Evolutionary conservation across 2,329 filamentous ascomycete genomes (phyloP).

Genomic region (Fusarium avenaceum): DNA sequence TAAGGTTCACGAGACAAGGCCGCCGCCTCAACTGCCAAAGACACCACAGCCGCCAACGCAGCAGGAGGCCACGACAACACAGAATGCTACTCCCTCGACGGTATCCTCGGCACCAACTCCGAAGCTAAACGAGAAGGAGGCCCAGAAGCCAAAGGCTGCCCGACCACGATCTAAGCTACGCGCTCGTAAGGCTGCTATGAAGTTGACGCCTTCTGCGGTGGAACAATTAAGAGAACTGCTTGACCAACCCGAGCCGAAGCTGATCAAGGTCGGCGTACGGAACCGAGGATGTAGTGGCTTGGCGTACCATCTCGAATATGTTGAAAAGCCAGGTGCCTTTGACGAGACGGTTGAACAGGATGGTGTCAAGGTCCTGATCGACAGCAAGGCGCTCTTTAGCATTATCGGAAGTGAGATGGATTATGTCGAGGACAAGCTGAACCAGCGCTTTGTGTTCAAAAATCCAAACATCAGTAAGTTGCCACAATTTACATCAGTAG

Average conservation of each 20-base stretch:
- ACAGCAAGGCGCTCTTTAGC: conserved; percentile 97
- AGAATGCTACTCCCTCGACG: conserved; percentile 36
- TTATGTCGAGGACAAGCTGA: conserved; percentile 96
- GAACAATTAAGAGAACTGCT: conserved; percentile 82
- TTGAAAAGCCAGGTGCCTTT: conserved; percentile 88
- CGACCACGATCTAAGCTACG: conserved; percentile 57
- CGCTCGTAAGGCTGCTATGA: conserved; percentile 92
- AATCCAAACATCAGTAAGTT: conserved; percentile 98
- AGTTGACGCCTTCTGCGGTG: conserved; percentile 83
- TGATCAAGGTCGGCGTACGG: conserved; percentile 94
- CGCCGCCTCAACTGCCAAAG: conserved; percentile 52
- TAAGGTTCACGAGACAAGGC: conserved; percentile 67
- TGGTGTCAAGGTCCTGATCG: conserved; percentile 93
- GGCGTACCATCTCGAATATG: conserved; percentile 94
- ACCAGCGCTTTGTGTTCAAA: conserved; percentile 90
- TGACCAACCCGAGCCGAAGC: conserved; percentile 87
- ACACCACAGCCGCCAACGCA: conserved; percentile 39
- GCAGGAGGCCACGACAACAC: conserved; percentile 30
- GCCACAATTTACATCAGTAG: neutral
- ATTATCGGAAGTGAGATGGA: conserved; percentile 99
- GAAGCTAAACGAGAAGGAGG: conserved; percentile 70
- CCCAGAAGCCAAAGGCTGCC: conserved; percentile 73
- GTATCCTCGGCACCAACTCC: conserved; percentile 53
- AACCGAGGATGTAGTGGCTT: conserved; percentile 95
- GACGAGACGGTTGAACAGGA: conserved; percentile 97